Conservation (phyloP, 768 basidiomycete genomes). For the Tricholoma saponaceum region DNA sequence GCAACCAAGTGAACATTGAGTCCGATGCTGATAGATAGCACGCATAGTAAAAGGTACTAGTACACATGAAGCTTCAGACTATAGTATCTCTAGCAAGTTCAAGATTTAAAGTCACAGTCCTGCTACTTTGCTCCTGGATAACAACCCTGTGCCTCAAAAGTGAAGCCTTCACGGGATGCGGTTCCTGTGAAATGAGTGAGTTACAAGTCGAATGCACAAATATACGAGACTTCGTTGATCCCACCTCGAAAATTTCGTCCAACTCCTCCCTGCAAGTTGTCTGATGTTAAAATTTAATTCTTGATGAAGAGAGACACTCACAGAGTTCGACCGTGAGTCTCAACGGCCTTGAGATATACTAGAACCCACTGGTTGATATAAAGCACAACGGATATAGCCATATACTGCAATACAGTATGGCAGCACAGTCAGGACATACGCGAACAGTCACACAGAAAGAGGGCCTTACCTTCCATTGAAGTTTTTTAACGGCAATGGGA, state of each 20-base stretch:
- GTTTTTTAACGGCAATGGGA: constrained; percentile 31
- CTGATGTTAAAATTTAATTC: background rate
- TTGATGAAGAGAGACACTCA: constrained; percentile 13
- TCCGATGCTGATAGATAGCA: too few relatives aligned
- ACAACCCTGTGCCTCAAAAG: constrained; percentile 35
- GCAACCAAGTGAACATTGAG: too few relatives aligned
- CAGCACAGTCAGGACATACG: background rate
- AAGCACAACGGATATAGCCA: constrained; percentile 37
- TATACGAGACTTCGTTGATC: background rate
- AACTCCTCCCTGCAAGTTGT: constrained; percentile 31
- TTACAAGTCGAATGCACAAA: background rate
- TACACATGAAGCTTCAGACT: background rate
- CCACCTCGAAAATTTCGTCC: constrained; percentile 37
- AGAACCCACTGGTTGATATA: constrained; percentile 35
- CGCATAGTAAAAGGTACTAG: too few relatives aligned
- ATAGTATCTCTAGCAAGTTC: background rate
- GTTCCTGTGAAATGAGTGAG: constrained; percentile 22
- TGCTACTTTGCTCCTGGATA: constrained; percentile 30
- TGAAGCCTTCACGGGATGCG: constrained; percentile 37
- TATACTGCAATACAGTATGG: constrained; percentile 24
- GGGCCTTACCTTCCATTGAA: constrained; percentile 30
- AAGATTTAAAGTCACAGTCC: background rate
- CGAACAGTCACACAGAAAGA: background rate
- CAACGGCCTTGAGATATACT: constrained; percentile 36
- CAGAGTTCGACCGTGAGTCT: constrained; percentile 40